Evolutionary conservation across 2,329 filamentous ascomycete species (phyloP).

Genomic region (Penicillium sp.): DNA sequence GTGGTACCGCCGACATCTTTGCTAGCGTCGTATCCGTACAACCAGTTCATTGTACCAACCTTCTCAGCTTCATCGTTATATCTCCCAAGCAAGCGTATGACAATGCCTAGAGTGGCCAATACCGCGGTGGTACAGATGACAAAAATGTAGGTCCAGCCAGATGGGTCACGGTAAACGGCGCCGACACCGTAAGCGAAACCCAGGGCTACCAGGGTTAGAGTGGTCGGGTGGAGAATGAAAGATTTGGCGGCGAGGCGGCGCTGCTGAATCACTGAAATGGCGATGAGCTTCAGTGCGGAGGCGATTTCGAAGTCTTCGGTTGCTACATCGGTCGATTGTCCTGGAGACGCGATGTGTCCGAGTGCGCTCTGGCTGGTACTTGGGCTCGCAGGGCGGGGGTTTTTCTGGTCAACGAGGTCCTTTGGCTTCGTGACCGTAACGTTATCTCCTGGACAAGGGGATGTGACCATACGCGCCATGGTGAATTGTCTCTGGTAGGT

Average conservation of each 20-base stretch:
- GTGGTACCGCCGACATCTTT: constrained; percentile 42
- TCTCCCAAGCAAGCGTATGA: constrained; percentile 58
- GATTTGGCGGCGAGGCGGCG: constrained; percentile 63
- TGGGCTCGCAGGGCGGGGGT: constrained; percentile 14
- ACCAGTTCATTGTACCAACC: constrained; percentile 59
- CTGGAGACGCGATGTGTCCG: constrained; percentile 32
- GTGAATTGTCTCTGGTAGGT: neutral
- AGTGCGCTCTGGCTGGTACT: constrained; percentile 27
- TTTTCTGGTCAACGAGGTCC: neutral
- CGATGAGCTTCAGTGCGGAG: constrained; percentile 68
- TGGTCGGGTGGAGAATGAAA: constrained; percentile 61
- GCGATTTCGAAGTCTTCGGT: constrained; percentile 52
- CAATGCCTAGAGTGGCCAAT: constrained; percentile 61
- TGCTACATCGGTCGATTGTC: neutral
- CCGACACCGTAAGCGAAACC: constrained; percentile 41
- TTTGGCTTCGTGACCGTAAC: neutral
- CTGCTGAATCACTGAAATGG: constrained; percentile 80
- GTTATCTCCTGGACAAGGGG: neutral
- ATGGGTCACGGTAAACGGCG: constrained; percentile 37
- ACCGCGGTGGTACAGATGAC: constrained; percentile 53
- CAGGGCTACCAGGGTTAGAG: constrained; percentile 39
- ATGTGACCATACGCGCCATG: neutral
- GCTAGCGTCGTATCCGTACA: constrained; percentile 54
- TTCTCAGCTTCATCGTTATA: constrained; percentile 64
- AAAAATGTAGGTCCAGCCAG: constrained; percentile 6